These are phyloP conservation scores for Polytrichum formosum DNA, from an alignment of 225 moss, liverwort and hornwort genomes.

Conservation along the genomic window DNA sequence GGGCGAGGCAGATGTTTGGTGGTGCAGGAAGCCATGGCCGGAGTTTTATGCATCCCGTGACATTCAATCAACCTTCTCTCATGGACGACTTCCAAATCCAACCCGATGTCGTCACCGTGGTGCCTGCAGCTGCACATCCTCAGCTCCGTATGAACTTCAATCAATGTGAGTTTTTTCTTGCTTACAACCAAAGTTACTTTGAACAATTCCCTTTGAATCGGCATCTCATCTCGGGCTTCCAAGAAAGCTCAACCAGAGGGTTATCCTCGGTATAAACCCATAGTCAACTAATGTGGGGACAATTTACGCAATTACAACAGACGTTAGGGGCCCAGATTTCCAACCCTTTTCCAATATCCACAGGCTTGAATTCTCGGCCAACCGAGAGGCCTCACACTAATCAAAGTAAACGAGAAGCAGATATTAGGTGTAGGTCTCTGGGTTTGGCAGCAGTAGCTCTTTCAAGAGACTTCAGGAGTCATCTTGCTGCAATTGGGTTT, in stretches of 20 bases:
- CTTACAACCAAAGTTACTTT: too few species aligned
- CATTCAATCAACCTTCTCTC: slow-evolving; percentile 7
- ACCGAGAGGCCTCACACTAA: neutral
- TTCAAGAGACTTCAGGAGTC: too few species aligned
- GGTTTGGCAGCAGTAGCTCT: neutral
- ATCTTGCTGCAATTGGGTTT: too few species aligned
- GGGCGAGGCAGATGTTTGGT: slow-evolving; percentile 8
- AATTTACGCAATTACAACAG: too few species aligned
- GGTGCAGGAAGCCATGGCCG: neutral
- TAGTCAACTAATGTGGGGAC: too few species aligned
- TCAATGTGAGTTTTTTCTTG: neutral
- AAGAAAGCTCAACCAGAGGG: neutral
- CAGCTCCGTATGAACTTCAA: neutral
- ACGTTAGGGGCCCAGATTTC: too few species aligned
- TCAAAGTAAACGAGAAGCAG: neutral
- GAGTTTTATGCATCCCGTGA: slow-evolving; percentile 8
- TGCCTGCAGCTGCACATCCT: neutral
- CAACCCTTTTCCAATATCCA: neutral
- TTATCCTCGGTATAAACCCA: too few species aligned
- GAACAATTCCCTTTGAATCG: too few species aligned
- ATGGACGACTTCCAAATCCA: slow-evolving; percentile 8
- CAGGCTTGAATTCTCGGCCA: neutral
- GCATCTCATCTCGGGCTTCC: neutral
- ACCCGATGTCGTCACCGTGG: neutral
- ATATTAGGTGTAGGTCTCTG: neutral